Evolutionary conservation across 2,329 filamentous ascomycete species (phyloP).

Genomic region (Neopestalotiopsis rosae): DNA sequence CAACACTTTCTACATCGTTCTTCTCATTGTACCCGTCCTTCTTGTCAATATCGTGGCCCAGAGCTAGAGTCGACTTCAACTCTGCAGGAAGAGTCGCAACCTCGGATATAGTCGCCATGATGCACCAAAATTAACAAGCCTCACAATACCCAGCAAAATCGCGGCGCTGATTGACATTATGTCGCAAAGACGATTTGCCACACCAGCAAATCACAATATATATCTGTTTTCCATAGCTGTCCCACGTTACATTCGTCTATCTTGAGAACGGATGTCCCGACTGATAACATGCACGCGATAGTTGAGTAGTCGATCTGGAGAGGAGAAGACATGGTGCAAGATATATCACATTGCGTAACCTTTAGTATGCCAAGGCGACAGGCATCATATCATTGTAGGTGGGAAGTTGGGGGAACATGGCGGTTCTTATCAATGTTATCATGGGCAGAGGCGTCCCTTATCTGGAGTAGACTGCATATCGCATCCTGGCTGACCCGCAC

Average conservation of each 20-base stretch:
- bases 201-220: neutral
- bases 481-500: neutral
- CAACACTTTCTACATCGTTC: conserved; percentile 31
- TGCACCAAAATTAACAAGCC: neutral
- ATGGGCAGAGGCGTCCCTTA: neutral
- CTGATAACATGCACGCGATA: conserved; percentile 6
- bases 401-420: neutral
- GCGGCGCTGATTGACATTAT: neutral
- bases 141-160: neutral
- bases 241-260: conserved; percentile 1
- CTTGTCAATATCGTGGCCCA: conserved; percentile 22
- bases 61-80: conserved; percentile 24
- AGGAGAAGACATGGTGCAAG: neutral
- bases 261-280: conserved; percentile 4
- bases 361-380: neutral
- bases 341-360: neutral
- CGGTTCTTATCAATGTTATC: conserved; percentile 2
- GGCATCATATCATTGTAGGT: neutral
- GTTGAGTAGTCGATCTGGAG: neutral
- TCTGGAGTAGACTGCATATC: neutral
- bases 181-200: neutral
- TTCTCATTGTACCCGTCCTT: conserved; percentile 21
- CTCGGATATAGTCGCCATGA: conserved; percentile 23
- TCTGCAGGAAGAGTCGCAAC: conserved; percentile 28
- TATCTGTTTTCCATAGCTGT: neutral